Percentiles rank a stretch among this genome's conserved stretches.
phyloP scores from a whole-genome alignment of 805 yeast genomes.

The Isabelozyma heimii region DNA sequence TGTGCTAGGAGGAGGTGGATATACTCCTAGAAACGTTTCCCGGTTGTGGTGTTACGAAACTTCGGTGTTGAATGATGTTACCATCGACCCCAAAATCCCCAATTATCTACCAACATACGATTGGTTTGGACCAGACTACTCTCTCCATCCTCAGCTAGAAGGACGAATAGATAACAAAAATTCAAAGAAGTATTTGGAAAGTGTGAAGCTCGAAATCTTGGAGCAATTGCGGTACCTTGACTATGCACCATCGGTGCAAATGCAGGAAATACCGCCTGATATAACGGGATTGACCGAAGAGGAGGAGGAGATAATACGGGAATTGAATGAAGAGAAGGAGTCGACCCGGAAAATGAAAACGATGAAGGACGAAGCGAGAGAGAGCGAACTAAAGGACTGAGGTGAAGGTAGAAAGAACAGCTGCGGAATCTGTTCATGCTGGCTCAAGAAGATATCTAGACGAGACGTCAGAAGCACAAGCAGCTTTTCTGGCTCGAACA shows the following conservation, averaged over 20 bases:
- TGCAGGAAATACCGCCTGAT: slow-evolving; percentile 85
- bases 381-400: slow-evolving; percentile 14
- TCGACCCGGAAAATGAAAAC: slow-evolving; percentile 6
- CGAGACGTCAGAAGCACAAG: too few relatives aligned
- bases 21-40: slow-evolving; percentile 93
- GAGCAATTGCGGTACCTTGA: slow-evolving; percentile 80
- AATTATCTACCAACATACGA: slow-evolving; percentile 70
- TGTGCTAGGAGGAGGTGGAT: slow-evolving; percentile 97
- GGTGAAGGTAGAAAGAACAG: not conserved
- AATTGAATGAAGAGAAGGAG: slow-evolving; percentile 32
- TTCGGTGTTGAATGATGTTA: slow-evolving; percentile 65
- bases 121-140: slow-evolving; percentile 88
- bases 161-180: slow-evolving; percentile 79
- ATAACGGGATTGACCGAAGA: slow-evolving; percentile 42
- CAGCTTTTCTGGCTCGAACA: too few relatives aligned
- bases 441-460: too few relatives aligned
- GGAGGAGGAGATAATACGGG: slow-evolving; percentile 36
- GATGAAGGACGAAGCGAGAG: slow-evolving; percentile 26
- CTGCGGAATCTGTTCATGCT: too few relatives aligned
- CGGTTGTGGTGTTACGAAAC: slow-evolving; percentile 97
- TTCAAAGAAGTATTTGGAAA: slow-evolving; percentile 76
- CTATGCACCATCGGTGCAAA: slow-evolving; percentile 93
- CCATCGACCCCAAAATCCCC: slow-evolving; percentile 50
- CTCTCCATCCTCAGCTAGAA: slow-evolving; percentile 70
- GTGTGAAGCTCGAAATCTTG: slow-evolving; percentile 67